Evolutionary conservation across 345 rosid species (phyloP).

Genomic region (Arabis alpina): DNA sequence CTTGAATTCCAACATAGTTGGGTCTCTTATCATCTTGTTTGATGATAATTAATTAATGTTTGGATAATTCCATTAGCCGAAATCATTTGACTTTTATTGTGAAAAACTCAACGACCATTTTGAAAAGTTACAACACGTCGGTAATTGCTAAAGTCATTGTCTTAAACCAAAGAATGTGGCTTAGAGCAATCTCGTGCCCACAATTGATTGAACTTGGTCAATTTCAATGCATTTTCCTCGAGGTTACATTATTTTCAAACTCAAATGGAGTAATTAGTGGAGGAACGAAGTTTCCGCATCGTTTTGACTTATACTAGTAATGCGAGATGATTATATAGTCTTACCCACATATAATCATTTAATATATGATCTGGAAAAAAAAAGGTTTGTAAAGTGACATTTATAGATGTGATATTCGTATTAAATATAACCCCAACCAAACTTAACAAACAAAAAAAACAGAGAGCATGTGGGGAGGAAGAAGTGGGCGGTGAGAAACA

Average conservation of each 20-base stretch:
- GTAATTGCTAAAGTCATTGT: conserved; percentile 40
- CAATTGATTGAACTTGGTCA: conserved; percentile 36
- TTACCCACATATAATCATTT: conserved; percentile 19
- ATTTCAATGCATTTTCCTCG: conserved; percentile 26
- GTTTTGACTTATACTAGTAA: conserved; percentile 25
- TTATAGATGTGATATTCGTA: conserved; percentile 34
- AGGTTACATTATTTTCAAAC: conserved; percentile 26
- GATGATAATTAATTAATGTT: neutral
- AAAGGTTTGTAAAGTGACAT: conserved; percentile 25
- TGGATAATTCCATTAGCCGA: neutral
- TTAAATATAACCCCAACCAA: conserved; percentile 6
- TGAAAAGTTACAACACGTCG: conserved; percentile 29
- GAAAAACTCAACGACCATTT: conserved; percentile 25
- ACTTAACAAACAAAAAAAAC: neutral
- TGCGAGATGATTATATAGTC: conserved; percentile 31
- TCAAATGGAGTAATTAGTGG: conserved; percentile 20
- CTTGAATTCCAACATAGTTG: conserved; percentile 22
- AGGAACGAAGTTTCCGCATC: conserved; percentile 36
- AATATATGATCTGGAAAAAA: conserved; percentile 8
- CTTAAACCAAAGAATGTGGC: conserved; percentile 32
- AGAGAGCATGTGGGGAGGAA: conserved; percentile 37
- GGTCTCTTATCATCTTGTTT: conserved; percentile 2
- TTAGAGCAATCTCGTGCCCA: conserved; percentile 36
- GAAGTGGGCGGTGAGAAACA: conserved; percentile 42
- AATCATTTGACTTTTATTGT: conserved; percentile 12